Conservation (phyloP, 176 grass and related monocot species). For the Luzula sylvatica region DNA sequence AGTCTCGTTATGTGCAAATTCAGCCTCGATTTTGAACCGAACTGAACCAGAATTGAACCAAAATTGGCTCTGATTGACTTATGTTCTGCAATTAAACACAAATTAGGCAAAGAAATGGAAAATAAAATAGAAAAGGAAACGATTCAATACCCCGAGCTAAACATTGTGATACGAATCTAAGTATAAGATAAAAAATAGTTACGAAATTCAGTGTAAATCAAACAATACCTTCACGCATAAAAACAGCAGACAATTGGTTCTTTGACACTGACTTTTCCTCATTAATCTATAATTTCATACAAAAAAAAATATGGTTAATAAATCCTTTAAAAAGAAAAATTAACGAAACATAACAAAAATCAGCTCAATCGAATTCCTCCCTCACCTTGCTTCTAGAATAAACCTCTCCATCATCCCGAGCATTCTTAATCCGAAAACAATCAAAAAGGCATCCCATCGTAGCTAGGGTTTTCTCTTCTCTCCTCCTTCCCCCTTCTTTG, state of each 20-base stretch:
- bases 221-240: slow-evolving; percentile 57
- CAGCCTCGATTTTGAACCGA: background rate
- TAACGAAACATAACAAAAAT: slow-evolving; percentile 17
- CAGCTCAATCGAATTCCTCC: background rate
- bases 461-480: slow-evolving; percentile 1
- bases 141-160: background rate
- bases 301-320: background rate
- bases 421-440: slow-evolving; percentile 52
- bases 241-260: slow-evolving; percentile 55
- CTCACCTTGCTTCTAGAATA: slow-evolving; percentile 37
- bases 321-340: background rate
- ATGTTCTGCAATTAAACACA: background rate
- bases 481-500: background rate
- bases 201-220: background rate
- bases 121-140: background rate
- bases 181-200: background rate
- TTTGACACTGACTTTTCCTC: slow-evolving; percentile 34
- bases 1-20: background rate
- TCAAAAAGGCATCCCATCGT: slow-evolving; percentile 66
- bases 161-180: background rate
- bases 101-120: background rate
- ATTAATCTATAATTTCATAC: slow-evolving; percentile 11
- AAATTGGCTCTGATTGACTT: background rate
- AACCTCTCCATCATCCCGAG: slow-evolving; percentile 9
- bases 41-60: background rate